These are phyloP conservation scores for Anthoceros angustus DNA, from an alignment of 225 moss, liverwort and hornwort species.

Conservation along the genomic window DNA sequence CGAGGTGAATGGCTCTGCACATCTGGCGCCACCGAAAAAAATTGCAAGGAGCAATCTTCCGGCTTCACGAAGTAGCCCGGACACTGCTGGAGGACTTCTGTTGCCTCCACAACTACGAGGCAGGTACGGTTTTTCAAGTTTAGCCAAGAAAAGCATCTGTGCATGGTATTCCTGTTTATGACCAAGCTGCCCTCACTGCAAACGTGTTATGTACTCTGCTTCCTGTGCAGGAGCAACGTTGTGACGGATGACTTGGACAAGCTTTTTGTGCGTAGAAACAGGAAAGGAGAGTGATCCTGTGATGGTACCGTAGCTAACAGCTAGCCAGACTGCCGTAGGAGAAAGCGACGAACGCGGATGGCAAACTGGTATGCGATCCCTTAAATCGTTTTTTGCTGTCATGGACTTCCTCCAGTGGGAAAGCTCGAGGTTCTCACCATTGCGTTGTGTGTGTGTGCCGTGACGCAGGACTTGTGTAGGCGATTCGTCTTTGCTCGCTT, in stretches of 20 bases:
- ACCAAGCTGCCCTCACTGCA: too few relatives aligned
- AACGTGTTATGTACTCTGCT: neutral
- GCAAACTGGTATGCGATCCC: too few relatives aligned
- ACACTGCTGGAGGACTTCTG: neutral
- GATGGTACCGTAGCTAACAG: neutral
- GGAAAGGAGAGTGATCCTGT: neutral
- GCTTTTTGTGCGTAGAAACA: neutral
- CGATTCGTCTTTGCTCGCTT: too few relatives aligned
- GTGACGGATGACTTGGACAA: conserved; percentile 4
- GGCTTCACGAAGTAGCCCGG: neutral
- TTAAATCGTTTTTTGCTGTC: too few relatives aligned
- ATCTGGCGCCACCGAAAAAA: neutral
- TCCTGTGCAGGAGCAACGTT: neutral
- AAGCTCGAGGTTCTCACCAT: too few relatives aligned
- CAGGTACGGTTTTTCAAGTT: neutral
- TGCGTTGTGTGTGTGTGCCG: too few relatives aligned
- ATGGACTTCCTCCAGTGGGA: too few relatives aligned
- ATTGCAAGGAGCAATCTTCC: neutral
- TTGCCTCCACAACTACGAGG: neutral
- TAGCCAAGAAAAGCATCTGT: too few relatives aligned
- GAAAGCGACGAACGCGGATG: too few relatives aligned
- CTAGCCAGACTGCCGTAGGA: too few relatives aligned
- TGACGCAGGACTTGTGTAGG: too few relatives aligned
- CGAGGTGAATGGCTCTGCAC: neutral
- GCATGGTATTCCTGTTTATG: too few relatives aligned